Conservation (phyloP, 805 yeast species). For the Limtongozyma cylindracea region DNA sequence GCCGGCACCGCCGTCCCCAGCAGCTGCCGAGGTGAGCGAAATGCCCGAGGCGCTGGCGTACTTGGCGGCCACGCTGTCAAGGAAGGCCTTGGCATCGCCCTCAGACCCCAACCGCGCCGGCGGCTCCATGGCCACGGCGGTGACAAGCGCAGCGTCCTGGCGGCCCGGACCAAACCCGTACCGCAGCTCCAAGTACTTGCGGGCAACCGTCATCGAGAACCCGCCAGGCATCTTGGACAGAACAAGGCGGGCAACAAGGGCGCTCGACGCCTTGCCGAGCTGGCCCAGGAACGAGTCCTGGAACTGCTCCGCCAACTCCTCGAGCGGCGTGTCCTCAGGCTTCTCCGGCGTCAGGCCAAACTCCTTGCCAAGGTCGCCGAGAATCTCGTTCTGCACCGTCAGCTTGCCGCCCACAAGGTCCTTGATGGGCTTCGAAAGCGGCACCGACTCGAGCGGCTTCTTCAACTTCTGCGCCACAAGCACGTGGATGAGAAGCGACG, state of each 20-base stretch:
- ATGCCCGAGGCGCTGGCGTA: conserved; percentile 72
- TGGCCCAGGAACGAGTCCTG: conserved; percentile 77
- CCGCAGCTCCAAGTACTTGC: conserved; percentile 76
- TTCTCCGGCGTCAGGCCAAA: conserved; percentile 96
- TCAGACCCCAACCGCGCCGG: conserved; percentile 70
- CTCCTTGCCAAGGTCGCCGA: conserved; percentile 97
- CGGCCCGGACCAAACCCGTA: conserved; percentile 89
- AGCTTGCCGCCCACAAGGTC: conserved; percentile 98
- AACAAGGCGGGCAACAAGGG: conserved; percentile 74
- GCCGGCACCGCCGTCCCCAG: conserved; percentile 22
- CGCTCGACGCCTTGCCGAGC: conserved; percentile 82
- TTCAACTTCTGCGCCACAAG: conserved; percentile 90
- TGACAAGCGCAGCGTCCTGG: conserved; percentile 72
- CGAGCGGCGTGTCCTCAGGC: conserved; percentile 94
- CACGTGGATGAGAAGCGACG: conserved; percentile 59
- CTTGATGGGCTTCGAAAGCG: conserved; percentile 82
- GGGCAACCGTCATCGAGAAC: conserved; percentile 71
- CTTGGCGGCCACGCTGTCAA: conserved; percentile 61
- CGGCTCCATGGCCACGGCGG: conserved; percentile 79
- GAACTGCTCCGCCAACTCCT: conserved; percentile 86
- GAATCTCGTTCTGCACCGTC: conserved; percentile 92
- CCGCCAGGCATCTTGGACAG: conserved; percentile 99
- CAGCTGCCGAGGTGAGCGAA: conserved; percentile 40
- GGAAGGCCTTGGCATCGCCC: conserved; percentile 71
- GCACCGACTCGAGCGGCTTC: conserved; percentile 66